Evolutionary conservation across 2,329 filamentous ascomycete genomes (phyloP).

Genomic region (Seiridium cupressi): DNA sequence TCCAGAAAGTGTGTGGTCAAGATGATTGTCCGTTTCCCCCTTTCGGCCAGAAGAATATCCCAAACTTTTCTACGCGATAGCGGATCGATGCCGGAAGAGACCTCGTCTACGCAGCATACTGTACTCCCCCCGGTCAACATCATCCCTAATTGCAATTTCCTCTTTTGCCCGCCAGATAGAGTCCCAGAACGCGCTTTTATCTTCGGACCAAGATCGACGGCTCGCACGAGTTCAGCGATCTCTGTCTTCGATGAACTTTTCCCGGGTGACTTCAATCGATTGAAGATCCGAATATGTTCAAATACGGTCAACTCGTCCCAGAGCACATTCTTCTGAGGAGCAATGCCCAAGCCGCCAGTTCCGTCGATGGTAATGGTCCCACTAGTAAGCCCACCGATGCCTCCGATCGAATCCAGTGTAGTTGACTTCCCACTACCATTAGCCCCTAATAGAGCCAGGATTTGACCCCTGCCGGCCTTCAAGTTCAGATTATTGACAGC

Average conservation of each 20-base stretch:
- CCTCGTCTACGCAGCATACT: slow-evolving; percentile 89
- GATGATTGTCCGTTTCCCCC: slow-evolving; percentile 78
- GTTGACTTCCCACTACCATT: slow-evolving; percentile 92
- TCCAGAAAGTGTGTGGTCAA: slow-evolving; percentile 93
- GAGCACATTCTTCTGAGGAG: slow-evolving; percentile 90
- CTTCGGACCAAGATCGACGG: slow-evolving; percentile 76
- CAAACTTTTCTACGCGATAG: slow-evolving; percentile 86
- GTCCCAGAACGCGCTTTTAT: slow-evolving; percentile 70
- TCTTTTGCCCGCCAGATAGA: slow-evolving; percentile 86
- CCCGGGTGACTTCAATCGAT: slow-evolving; percentile 69
- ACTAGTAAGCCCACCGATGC: slow-evolving; percentile 72
- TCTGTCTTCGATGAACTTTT: slow-evolving; percentile 55
- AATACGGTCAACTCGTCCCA: slow-evolving; percentile 87
- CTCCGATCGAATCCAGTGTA: slow-evolving; percentile 83
- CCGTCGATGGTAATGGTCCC: slow-evolving; percentile 77
- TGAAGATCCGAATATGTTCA: slow-evolving; percentile 84
- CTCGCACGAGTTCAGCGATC: slow-evolving; percentile 61
- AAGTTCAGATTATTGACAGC: slow-evolving; percentile 76
- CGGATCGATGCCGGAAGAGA: slow-evolving; percentile 84
- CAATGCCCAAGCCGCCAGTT: slow-evolving; percentile 78
- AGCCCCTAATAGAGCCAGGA: slow-evolving; percentile 81
- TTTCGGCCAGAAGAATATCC: slow-evolving; percentile 86
- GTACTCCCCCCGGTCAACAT: slow-evolving; percentile 90
- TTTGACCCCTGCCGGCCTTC: slow-evolving; percentile 72
- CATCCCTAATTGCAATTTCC: slow-evolving; percentile 89